These are phyloP conservation scores for Sordaria brevicollis DNA, from an alignment of 495 filamentous ascomycete genomes.

Conservation along the genomic window DNA sequence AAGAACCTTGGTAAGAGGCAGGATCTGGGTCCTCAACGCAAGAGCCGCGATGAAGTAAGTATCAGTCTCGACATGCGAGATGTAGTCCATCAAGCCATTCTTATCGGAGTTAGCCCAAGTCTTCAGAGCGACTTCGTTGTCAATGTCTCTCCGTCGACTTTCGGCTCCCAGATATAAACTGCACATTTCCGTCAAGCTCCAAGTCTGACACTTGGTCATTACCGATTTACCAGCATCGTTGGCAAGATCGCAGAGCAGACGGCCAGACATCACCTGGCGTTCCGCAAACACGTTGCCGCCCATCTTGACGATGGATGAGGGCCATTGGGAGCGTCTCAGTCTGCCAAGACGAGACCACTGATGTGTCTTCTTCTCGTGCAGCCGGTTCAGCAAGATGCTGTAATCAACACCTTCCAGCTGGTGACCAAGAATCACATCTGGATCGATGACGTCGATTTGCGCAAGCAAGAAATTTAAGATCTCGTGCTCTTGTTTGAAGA, in stretches of 20 bases:
- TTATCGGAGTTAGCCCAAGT: slow-evolving; percentile 69
- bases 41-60: slow-evolving; percentile 92
- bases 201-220: slow-evolving; percentile 94
- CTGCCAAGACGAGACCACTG: slow-evolving; percentile 90
- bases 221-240: slow-evolving; percentile 97
- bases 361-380: slow-evolving; percentile 82
- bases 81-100: slow-evolving; percentile 83
- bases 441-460: slow-evolving; percentile 75
- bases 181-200: slow-evolving; percentile 97
- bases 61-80: slow-evolving; percentile 85
- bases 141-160: slow-evolving; percentile 64
- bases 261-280: slow-evolving; percentile 77
- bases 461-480: slow-evolving; percentile 82
- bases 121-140: slow-evolving; percentile 78
- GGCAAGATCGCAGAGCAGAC: slow-evolving; percentile 84
- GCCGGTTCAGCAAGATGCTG: slow-evolving; percentile 74
- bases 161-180: slow-evolving; percentile 67
- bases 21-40: slow-evolving; percentile 77
- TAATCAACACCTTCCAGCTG: slow-evolving; percentile 95
- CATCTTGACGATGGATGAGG: slow-evolving; percentile 72
- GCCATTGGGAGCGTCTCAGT: slow-evolving; percentile 77
- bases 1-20: slow-evolving; percentile 86
- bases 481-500: slow-evolving; percentile 71
- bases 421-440: slow-evolving; percentile 92
- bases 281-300: slow-evolving; percentile 87